Evolutionary conservation across 1,284 basidiomycete species (phyloP).

Genomic region (Cryptococcus sp.): DNA sequence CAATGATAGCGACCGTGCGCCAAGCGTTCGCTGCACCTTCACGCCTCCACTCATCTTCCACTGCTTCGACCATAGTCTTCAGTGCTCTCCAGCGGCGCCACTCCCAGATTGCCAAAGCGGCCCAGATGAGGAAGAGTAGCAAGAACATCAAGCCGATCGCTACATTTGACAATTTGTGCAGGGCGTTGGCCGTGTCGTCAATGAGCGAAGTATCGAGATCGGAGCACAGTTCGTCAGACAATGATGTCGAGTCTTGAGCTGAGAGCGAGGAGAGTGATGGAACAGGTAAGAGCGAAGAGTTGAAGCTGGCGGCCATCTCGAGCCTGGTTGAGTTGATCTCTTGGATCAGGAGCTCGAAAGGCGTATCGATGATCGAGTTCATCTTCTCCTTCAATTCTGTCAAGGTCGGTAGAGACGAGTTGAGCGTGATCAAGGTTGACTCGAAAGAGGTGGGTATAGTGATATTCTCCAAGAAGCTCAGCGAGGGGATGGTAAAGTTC

Average conservation of each 20-base stretch:
- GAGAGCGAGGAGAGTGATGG: constrained; percentile 53
- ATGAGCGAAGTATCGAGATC: constrained; percentile 77
- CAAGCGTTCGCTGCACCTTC: constrained; percentile 35
- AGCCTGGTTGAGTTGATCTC: constrained; percentile 84
- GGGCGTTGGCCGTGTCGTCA: constrained; percentile 74
- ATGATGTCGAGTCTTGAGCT: constrained; percentile 20
- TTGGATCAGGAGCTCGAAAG: constrained; percentile 79
- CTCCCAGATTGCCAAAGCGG: constrained; percentile 47
- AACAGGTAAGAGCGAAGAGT: constrained; percentile 70
- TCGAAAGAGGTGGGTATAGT: constrained; percentile 78
- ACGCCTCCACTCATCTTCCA: constrained; percentile 40
- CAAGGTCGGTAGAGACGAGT: constrained; percentile 77
- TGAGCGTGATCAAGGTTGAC: constrained; percentile 70
- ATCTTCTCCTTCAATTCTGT: constrained; percentile 72
- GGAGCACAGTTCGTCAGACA: constrained; percentile 60
- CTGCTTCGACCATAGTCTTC: constrained; percentile 36
- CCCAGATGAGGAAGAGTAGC: constrained; percentile 47
- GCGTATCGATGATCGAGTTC: constrained; percentile 71
- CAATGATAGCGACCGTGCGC: constrained; percentile 47
- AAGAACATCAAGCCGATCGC: constrained; percentile 67
- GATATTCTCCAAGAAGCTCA: constrained; percentile 73
- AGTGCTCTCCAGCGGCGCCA: constrained; percentile 48
- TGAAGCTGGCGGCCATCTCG: constrained; percentile 63
- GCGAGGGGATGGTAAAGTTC: constrained; percentile 69
- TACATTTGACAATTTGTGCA: constrained; percentile 74